Evolutionary conservation across 2,329 filamentous ascomycete species (phyloP).

Genomic region (Trichoderma endophyticum): DNA sequence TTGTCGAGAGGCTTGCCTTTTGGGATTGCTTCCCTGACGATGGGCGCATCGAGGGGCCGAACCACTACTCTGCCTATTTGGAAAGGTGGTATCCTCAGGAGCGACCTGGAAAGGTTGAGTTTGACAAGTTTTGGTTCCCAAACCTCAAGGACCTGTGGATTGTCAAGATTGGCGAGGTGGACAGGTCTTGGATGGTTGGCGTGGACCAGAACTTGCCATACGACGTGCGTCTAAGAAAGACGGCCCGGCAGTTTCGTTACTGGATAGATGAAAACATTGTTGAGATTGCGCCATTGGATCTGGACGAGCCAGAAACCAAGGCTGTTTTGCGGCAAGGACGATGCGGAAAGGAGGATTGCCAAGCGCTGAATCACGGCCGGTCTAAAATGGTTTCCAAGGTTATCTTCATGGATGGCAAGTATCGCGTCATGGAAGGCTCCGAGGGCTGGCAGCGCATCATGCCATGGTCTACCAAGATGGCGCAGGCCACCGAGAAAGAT

Average conservation of each 20-base stretch:
- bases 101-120: conserved; percentile 33
- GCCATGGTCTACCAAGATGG: conserved; percentile 32
- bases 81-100: conserved; percentile 32
- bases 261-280: conserved; percentile 39
- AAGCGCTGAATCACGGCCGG: conserved; percentile 34
- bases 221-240: conserved; percentile 30
- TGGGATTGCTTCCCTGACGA: conserved; percentile 42
- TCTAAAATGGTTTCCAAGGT: conserved; percentile 40
- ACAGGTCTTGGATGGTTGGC: conserved; percentile 35
- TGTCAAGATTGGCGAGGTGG: conserved; percentile 39
- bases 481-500: conserved; percentile 27
- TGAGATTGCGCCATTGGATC: conserved; percentile 36
- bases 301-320: conserved; percentile 34
- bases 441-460: conserved; percentile 33
- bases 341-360: conserved; percentile 35
- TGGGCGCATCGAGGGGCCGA: conserved; percentile 33
- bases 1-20: conserved; percentile 35
- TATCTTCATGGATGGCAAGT: conserved; percentile 35
- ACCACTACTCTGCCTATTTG: conserved; percentile 36
- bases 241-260: conserved; percentile 38
- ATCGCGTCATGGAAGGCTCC: conserved; percentile 27
- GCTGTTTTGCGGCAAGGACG: conserved; percentile 35
- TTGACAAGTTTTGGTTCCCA: conserved; percentile 39
- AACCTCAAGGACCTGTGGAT: conserved; percentile 39
- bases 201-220: conserved; percentile 32